Conservation (phyloP, 176 grass and related monocot genomes). For the Thinopyrum elongatum region DNA sequence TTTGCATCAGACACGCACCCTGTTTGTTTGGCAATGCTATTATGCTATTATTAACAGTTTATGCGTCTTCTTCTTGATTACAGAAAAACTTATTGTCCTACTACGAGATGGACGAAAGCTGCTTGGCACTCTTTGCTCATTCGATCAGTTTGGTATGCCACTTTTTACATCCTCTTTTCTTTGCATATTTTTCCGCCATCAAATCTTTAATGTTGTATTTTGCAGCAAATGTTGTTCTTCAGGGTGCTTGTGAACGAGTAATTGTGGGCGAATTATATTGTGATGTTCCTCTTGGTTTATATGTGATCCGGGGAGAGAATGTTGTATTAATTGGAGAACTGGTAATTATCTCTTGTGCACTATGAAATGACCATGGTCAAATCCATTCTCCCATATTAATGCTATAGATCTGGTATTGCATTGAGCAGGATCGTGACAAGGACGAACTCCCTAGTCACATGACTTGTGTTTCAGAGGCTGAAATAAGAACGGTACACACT, state of each 20-base stretch:
- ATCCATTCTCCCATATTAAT: slow-evolving; percentile 18
- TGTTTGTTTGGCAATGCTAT: background rate
- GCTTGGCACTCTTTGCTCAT: slow-evolving; percentile 92
- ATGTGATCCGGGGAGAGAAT: slow-evolving; percentile 97
- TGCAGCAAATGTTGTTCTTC: slow-evolving; percentile 95
- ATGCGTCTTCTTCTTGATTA: slow-evolving; percentile 16
- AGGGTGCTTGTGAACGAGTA: slow-evolving; percentile 92
- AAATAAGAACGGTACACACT: slow-evolving; percentile 80
- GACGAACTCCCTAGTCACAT: slow-evolving; percentile 93
- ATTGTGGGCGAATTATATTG: slow-evolving; percentile 94
- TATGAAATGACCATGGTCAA: slow-evolving; percentile 23
- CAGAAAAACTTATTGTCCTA: slow-evolving; percentile 95
- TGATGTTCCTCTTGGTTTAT: slow-evolving; percentile 91
- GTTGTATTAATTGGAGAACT: slow-evolving; percentile 98
- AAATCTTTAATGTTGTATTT: slow-evolving; percentile 3
- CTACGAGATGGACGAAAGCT: slow-evolving; percentile 94
- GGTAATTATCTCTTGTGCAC: slow-evolving; percentile 52
- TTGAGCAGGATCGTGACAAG: slow-evolving; percentile 76
- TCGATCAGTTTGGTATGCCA: slow-evolving; percentile 89
- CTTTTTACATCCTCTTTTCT: background rate
- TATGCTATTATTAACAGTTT: background rate
- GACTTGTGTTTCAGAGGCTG: slow-evolving; percentile 75
- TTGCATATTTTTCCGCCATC: slow-evolving; percentile 15
- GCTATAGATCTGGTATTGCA: slow-evolving; percentile 36
- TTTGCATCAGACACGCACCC: background rate